Evolutionary conservation across 2,329 filamentous ascomycete genomes (phyloP).

Genomic region (Penicillium sp.): DNA sequence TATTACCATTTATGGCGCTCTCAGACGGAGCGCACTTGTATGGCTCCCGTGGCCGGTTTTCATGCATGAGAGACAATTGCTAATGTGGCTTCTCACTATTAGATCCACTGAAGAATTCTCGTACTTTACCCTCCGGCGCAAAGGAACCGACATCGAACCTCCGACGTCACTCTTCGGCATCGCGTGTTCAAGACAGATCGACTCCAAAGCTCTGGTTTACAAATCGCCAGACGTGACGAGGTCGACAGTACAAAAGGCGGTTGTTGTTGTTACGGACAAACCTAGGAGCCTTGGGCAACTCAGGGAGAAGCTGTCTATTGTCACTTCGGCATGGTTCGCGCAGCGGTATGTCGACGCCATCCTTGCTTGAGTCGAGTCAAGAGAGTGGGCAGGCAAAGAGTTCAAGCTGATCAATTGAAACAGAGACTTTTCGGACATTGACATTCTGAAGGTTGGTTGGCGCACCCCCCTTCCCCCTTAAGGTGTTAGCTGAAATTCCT

Average conservation of each 20-base stretch:
- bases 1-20: constrained; percentile 95
- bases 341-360: constrained; percentile 64
- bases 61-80: background rate
- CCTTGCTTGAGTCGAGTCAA: background rate
- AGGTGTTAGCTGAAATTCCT: background rate
- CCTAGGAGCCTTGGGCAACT: constrained; percentile 90
- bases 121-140: constrained; percentile 87
- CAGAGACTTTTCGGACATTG: constrained; percentile 84
- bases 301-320: constrained; percentile 84
- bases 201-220: constrained; percentile 75
- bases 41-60: constrained; percentile 38
- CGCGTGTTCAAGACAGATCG: constrained; percentile 89
- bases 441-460: constrained; percentile 72
- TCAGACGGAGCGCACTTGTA: constrained; percentile 95
- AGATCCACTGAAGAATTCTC: constrained; percentile 95
- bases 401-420: constrained; percentile 15
- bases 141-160: constrained; percentile 50
- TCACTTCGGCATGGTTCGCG: constrained; percentile 95
- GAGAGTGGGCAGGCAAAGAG: background rate
- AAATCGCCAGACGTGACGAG: constrained; percentile 90
- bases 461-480: background rate
- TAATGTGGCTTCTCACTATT: constrained; percentile 20
- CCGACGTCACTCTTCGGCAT: constrained; percentile 93
- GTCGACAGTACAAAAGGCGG: constrained; percentile 96
- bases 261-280: constrained; percentile 91